Evolutionary conservation across 306 rosid species (phyloP).

Genomic region (Gillenia trifoliata): DNA sequence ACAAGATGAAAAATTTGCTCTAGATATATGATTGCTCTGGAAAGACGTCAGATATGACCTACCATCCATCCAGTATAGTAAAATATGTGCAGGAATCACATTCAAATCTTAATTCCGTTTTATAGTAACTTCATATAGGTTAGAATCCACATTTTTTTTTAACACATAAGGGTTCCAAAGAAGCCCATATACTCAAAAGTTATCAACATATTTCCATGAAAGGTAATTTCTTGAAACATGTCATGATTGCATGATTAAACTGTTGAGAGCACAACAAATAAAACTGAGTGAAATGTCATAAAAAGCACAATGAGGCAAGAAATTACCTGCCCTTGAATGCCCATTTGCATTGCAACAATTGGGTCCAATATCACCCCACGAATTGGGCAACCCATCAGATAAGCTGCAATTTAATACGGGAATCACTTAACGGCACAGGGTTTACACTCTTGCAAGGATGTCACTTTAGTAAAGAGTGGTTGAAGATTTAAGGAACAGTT

Average conservation of each 20-base stretch:
- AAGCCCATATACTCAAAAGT: background rate
- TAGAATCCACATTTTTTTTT: too few species aligned
- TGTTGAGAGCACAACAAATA: background rate
- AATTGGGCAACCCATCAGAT: slow-evolving; percentile 91
- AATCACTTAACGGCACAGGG: background rate
- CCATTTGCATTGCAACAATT: slow-evolving; percentile 93
- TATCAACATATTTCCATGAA: background rate
- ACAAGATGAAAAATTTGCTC: background rate
- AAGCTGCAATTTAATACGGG: slow-evolving; percentile 49
- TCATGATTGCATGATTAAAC: background rate
- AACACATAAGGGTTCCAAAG: too few species aligned
- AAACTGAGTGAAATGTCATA: slow-evolving; percentile 2
- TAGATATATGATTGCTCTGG: background rate
- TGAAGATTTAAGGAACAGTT: background rate
- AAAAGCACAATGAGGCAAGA: slow-evolving; percentile 17
- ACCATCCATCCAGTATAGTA: background rate
- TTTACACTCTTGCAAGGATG: slow-evolving; percentile 7
- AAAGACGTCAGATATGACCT: background rate
- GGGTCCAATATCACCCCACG: slow-evolving; percentile 96
- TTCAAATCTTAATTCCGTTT: background rate
- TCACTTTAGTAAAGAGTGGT: slow-evolving; percentile 3
- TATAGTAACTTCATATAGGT: background rate
- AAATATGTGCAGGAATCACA: background rate
- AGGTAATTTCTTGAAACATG: background rate
- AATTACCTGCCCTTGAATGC: slow-evolving; percentile 94